Evolutionary conservation across 306 rosid genomes (phyloP), one percentile per base, ranked within the genome.

Genomic region (Trifolium pratense): DNA sequence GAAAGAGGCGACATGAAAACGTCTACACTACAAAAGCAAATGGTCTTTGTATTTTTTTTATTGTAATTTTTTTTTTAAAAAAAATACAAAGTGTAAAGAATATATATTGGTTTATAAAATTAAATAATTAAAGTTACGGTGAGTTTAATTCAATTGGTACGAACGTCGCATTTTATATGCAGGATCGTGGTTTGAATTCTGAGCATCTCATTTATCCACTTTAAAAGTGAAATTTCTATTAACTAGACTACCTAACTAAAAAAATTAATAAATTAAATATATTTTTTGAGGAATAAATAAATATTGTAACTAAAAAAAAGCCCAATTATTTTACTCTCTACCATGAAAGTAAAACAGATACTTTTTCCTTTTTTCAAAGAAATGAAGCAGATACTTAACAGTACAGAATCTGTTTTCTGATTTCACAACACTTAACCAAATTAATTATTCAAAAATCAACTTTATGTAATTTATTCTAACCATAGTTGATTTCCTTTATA

Each of bases 1-100:
- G 57, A 40, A 78, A 51, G 48, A 46, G 52, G 68, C 82, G 67
- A 51, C 15, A 73, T 32, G 82, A 73, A 18, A 82, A 74, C 48
- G 80, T 57, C 71, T 31, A 46, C 43, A 59, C 58, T 48, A 43
- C 29, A 31, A 69, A 63, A 80, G 80, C 61, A 53, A 70, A 3
- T 15, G 3, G 5, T 67, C 65, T 32, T 51, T 43, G 3, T 73
- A 7, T 16, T 17, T 51, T 51, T 62, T 48, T 45, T 64, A 36
- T 73, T 57, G 59, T 53, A 53, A 20, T 11, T 9, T 10, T 5
- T 10, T 5, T 20, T 20, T 53, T 3, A 18, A 68, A 29, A 5
- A 43, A 29, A 5, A 43, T 48, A n/a, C 20, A 48, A n/a, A n/a
- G n/a, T n/a, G n/a, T n/a, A n/a, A n/a, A n/a, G n/a, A n/a, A n/a